These are phyloP conservation scores for Hypoxylon trugodes DNA, from an alignment of 495 filamentous ascomycete genomes.

Conservation along the genomic window DNA sequence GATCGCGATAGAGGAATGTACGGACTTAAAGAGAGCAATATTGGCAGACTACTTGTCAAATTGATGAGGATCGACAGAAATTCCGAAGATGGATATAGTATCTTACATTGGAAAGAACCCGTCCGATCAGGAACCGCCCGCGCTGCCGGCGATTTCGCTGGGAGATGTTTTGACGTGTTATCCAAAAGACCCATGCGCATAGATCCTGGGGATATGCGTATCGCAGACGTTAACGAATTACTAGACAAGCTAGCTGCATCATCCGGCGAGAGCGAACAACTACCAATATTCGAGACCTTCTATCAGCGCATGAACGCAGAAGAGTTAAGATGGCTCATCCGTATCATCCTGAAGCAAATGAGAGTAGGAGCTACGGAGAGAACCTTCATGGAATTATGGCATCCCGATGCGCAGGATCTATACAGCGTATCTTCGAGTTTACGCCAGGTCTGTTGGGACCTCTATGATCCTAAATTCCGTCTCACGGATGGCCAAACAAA, in stretches of 20 bases:
- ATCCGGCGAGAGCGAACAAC: slow-evolving; percentile 81
- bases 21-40: slow-evolving; percentile 90
- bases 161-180: slow-evolving; percentile 83
- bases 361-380: slow-evolving; percentile 97
- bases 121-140: slow-evolving; percentile 67
- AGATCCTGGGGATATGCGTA: slow-evolving; percentile 76
- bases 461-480: slow-evolving; percentile 77
- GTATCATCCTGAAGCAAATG: slow-evolving; percentile 96
- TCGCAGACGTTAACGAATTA: slow-evolving; percentile 88
- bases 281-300: slow-evolving; percentile 80
- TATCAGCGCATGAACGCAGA: slow-evolving; percentile 93
- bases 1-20: slow-evolving; percentile 95
- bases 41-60: slow-evolving; percentile 87
- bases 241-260: slow-evolving; percentile 80
- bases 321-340: slow-evolving; percentile 92
- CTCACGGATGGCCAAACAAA: slow-evolving; percentile 79
- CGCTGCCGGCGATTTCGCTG: slow-evolving; percentile 90
- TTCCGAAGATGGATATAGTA: slow-evolving; percentile 83
- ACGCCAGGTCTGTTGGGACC: slow-evolving; percentile 93
- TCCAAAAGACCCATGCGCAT: slow-evolving; percentile 83
- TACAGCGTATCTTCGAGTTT: slow-evolving; percentile 93
- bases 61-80: slow-evolving; percentile 92
- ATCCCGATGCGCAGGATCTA: slow-evolving; percentile 87
- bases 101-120: slow-evolving; percentile 95
- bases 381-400: slow-evolving; percentile 90